phyloP scores from a whole-genome alignment of 2,329 filamentous ascomycete genomes.

The Didymellaceae sp. region DNA sequence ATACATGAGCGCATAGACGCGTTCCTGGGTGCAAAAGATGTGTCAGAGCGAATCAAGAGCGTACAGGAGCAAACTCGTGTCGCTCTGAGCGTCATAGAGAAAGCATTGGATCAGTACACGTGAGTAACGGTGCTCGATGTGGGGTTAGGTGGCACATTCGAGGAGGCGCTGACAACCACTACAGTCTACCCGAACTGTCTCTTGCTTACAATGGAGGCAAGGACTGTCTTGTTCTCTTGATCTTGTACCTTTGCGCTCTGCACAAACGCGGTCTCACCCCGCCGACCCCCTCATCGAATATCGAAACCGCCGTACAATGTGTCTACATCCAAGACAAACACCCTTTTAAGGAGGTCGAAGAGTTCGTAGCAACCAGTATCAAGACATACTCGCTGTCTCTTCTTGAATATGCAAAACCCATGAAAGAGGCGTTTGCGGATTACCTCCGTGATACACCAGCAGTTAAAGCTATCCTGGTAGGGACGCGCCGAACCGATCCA shows the following conservation, averaged over 20 bases:
- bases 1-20: slow-evolving; percentile 66
- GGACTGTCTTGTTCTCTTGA: slow-evolving; percentile 90
- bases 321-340: slow-evolving; percentile 88
- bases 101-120: slow-evolving; percentile 78
- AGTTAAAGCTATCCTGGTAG: slow-evolving; percentile 83
- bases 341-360: slow-evolving; percentile 85
- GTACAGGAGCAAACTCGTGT: slow-evolving; percentile 78
- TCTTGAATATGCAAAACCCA: slow-evolving; percentile 75
- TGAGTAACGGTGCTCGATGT: slow-evolving; percentile 51
- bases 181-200: slow-evolving; percentile 77
- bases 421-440: slow-evolving; percentile 79
- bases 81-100: slow-evolving; percentile 74
- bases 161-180: slow-evolving; percentile 24
- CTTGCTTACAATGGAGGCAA: slow-evolving; percentile 98
- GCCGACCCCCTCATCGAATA: slow-evolving; percentile 27
- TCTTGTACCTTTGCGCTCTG: slow-evolving; percentile 78
- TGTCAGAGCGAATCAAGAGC: slow-evolving; percentile 63
- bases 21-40: slow-evolving; percentile 68
- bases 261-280: slow-evolving; percentile 46
- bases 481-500: slow-evolving; percentile 89
- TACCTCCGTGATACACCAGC: slow-evolving; percentile 71
- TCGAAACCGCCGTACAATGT: slow-evolving; percentile 66
- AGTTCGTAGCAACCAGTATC: slow-evolving; percentile 75
- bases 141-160: slow-evolving; percentile 6
- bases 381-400: slow-evolving; percentile 76